Base-by-base conservation (phyloP, 257 asterid genomes). In the Nicotiana otophora region DNA sequence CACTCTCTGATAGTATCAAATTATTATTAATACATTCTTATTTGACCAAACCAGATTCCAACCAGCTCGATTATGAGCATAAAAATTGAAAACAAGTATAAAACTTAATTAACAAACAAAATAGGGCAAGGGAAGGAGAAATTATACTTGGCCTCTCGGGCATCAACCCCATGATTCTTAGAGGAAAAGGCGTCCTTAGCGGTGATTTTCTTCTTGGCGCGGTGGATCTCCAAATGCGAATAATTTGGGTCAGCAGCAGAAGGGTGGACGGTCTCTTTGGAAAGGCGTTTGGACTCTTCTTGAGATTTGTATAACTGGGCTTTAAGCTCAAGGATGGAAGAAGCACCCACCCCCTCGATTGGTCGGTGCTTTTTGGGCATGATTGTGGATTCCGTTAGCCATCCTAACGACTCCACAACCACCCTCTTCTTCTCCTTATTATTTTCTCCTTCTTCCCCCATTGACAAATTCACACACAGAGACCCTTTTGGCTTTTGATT, bases 351-450 rank as follows among this genome's bases (percentile, higher is more conserved):
- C 19, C 98, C 99, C 80, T 93, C 97, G 74, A 96, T 96, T 10
- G 91, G 82, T 9, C 97, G 95, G 81, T 91, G 97, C 87, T 96
- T 96, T 34, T 96, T 97, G 62, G 99, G 98, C 99, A 96, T 93
- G 36, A 96, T 92, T 30, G 99, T 61, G 28, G 99, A 94, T 90
- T 96, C 99, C 87, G 99, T 94, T 82, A 96, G 88, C 99, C 99
- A 96, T 94, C 99, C 99, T 81, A 94, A 84, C 28, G 99, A 96
- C 57, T 94, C 98, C 83, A 92, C 94, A 68, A 76, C 82, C 84
- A 64, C 88, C 87, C 97, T 84, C 91, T 89, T 92, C 90, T 84
- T 87, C 86, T 88, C 81, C 86, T 83, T 86, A 77, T 84, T 19
- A 53, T 74, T 86, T 30, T 86, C 91, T 19, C 81, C 92, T 19